These are phyloP conservation scores for Rhodamnia argentea DNA, from an alignment of 345 rosid genomes.

Conservation along the genomic window DNA sequence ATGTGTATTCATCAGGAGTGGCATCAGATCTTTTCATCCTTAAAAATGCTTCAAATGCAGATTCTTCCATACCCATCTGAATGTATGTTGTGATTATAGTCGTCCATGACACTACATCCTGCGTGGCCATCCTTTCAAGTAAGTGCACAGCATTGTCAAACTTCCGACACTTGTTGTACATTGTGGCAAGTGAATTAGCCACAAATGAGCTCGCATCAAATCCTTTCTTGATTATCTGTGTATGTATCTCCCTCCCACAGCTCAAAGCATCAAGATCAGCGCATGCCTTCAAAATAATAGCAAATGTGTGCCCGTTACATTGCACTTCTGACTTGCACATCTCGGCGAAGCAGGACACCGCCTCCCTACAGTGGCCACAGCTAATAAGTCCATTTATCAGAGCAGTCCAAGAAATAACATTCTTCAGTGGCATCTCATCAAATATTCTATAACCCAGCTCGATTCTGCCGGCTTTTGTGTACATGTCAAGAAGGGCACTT, in stretches of 20 bases:
- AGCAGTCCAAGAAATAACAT: conserved; percentile 81
- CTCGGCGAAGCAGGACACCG: conserved; percentile 42
- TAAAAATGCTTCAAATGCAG: conserved; percentile 45
- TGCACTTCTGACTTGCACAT: conserved; percentile 44
- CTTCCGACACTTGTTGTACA: conserved; percentile 80
- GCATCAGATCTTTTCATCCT: conserved; percentile 46
- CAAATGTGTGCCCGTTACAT: conserved; percentile 47
- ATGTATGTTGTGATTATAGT: conserved; percentile 38
- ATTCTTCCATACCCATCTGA: conserved; percentile 48
- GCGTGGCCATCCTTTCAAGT: conserved; percentile 48
- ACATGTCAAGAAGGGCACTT: conserved; percentile 65
- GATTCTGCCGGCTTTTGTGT: conserved; percentile 36
- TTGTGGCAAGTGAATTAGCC: conserved; percentile 53
- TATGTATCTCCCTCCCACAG: conserved; percentile 70
- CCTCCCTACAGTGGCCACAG: conserved; percentile 40
- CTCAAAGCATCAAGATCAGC: conserved; percentile 47
- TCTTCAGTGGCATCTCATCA: conserved; percentile 53
- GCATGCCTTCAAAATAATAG: conserved; percentile 77
- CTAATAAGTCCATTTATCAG: conserved; percentile 69
- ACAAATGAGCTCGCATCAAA: conserved; percentile 42
- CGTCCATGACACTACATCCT: conserved; percentile 87
- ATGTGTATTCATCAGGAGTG: conserved; percentile 60
- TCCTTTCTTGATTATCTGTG: conserved; percentile 46
- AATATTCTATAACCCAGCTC: conserved; percentile 48
- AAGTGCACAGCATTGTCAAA: conserved; percentile 39